Evolutionary conservation across 179 eudicot genomes (phyloP).

Genomic region (Carnegiea gigantea): DNA sequence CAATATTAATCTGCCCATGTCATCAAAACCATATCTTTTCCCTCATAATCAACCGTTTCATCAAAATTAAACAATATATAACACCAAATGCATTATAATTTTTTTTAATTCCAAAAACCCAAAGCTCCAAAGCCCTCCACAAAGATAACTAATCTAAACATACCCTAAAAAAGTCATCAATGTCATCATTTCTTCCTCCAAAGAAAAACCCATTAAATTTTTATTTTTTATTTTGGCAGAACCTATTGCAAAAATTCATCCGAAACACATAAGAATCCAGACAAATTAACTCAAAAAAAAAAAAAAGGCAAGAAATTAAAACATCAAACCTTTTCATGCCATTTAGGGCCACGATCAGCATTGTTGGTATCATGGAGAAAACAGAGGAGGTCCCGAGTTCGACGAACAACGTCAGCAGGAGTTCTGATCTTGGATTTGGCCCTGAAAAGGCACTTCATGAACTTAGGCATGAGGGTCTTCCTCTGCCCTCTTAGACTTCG

Average conservation of each 20-base stretch:
- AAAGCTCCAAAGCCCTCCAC: no score
- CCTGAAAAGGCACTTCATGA: conserved; percentile 22
- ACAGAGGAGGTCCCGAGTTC: conserved; percentile 27
- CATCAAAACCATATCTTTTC: background rate
- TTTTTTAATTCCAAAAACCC: no score
- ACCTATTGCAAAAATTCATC: background rate
- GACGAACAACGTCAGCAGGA: conserved; percentile 27
- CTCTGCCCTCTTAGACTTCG: conserved; percentile 10
- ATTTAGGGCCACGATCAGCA: conserved; percentile 23
- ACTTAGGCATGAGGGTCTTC: conserved; percentile 23
- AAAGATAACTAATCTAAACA: background rate
- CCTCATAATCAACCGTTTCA: background rate
- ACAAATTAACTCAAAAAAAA: background rate
- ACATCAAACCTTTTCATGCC: conserved; percentile 25
- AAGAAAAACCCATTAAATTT: no score
- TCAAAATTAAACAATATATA: background rate
- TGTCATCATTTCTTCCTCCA: background rate
- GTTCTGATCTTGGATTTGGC: conserved; percentile 29
- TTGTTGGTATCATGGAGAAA: conserved; percentile 1
- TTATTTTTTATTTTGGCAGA: no score
- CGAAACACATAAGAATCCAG: background rate
- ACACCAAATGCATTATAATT: background rate
- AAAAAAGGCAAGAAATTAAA: background rate
- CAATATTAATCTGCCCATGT: background rate
- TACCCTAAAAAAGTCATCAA: background rate